Evolutionary conservation across 768 basidiomycete species (phyloP).

Genomic region (Baorangia bicolor): DNA sequence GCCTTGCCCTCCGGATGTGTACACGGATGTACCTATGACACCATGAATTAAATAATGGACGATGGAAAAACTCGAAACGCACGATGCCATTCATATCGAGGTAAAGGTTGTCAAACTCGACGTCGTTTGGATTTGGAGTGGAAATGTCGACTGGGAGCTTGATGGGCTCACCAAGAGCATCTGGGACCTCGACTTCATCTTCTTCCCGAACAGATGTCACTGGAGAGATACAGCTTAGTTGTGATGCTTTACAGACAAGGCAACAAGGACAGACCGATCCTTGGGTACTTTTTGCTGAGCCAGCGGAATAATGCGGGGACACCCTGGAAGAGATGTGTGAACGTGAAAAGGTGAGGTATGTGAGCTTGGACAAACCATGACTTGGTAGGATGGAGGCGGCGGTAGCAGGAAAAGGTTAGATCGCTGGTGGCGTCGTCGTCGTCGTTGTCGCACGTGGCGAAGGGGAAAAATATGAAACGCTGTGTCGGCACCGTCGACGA

Average conservation of each 20-base stretch:
- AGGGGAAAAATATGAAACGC: background rate
- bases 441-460: background rate
- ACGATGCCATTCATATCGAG: constrained; percentile 99
- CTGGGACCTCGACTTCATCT: constrained; percentile 67
- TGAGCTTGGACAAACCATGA: constrained; percentile 20
- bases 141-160: constrained; percentile 78
- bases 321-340: constrained; percentile 56
- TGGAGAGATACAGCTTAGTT: constrained; percentile 26
- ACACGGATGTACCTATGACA: constrained; percentile 87
- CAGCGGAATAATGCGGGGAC: constrained; percentile 98
- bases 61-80: constrained; percentile 22
- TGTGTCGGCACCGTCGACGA: background rate
- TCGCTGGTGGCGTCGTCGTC: background rate
- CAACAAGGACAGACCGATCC: constrained; percentile 66
- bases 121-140: constrained; percentile 88
- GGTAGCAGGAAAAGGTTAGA: background rate
- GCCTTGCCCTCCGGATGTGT: constrained; percentile 98
- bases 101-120: constrained; percentile 95
- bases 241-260: background rate
- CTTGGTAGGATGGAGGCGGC: background rate
- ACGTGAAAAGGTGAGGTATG: background rate
- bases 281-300: constrained; percentile 98
- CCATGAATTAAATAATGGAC: background rate
- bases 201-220: constrained; percentile 84
- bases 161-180: constrained; percentile 64